Evolutionary conservation across 106 monocot genomes (phyloP), one percentile per base, ranked within the genome.

Genomic region (Cymbidium sinense): DNA sequence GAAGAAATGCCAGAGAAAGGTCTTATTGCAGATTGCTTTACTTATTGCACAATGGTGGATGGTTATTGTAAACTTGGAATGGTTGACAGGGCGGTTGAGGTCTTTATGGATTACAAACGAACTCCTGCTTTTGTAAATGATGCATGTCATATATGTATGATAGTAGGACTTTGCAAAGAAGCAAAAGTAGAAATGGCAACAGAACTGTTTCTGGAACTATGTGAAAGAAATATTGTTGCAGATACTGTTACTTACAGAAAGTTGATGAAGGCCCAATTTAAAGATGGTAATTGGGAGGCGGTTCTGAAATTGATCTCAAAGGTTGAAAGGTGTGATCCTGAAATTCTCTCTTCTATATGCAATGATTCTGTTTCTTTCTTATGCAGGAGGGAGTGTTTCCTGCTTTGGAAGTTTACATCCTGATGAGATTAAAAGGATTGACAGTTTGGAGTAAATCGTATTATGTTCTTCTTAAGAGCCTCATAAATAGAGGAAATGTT

Each of bases 351-450:
- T 77, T 80, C 52, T 23, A 76, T 91, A 69, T 91, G 80, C 78
- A 89, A 91, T 83, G 84, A 84, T 85, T 88, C 79, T 80, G 28
- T 91, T 50, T 15, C 34, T 84, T 91, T 88, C 64, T 77, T 96
- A 70, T 93, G 91, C 85, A 50, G 27, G 43, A 83, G 75, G 21
- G 78, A 79, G 29, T 88, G 79, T 73, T 70, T 81, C 78, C 73
- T 69, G 89, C 86, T 58, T 75, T 91, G 62, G 78, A 89, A 79
- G 75, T 85, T n/a, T 91, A 83, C 70, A 62, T 85, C 34, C 31
- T 91, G 36, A 79, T 87, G 76, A 87, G 83, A 70, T 85, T 70
- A 34, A 86, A 81, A 81, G 43, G 74, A 50, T 50, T 88, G 62
- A 65, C 51, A 25, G 36, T 93, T 62, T 78, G 58, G 37, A 82